Percentiles rank a stretch among this genome's conserved stretches.
Conservation (phyloP, 345 rosid species). For the Brassica cretica region DNA sequence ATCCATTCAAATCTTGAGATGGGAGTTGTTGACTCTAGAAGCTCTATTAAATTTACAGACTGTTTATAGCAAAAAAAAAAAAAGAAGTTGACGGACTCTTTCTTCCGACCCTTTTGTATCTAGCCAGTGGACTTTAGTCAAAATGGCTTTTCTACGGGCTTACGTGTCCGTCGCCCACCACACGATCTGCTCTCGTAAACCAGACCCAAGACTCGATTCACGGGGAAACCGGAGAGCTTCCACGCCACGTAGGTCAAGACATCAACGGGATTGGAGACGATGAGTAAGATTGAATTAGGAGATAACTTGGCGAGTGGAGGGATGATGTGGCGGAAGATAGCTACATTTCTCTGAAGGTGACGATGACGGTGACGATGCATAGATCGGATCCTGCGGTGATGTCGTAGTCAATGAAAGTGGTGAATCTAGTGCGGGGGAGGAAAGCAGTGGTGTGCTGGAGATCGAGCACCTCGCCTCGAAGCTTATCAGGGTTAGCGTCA, state of each 20-base stretch:
- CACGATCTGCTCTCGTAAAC: not conserved
- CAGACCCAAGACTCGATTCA: constrained; percentile 79
- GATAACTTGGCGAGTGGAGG: constrained; percentile 72
- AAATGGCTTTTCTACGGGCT: not conserved
- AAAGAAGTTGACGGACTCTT: too few species aligned
- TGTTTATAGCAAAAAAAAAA: too few species aligned
- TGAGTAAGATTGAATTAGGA: constrained; percentile 62
- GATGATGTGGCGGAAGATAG: constrained; percentile 61
- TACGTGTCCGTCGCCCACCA: not conserved
- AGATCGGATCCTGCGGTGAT: constrained; percentile 78
- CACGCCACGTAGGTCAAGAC: constrained; percentile 79
- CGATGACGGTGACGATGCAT: constrained; percentile 78
- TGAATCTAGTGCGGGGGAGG: constrained; percentile 82
- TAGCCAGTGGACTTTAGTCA: not conserved
- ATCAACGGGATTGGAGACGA: constrained; percentile 92
- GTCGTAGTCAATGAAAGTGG: constrained; percentile 65
- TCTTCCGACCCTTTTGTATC: too few species aligned
- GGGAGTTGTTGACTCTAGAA: too few species aligned
- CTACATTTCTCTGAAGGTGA: constrained; percentile 79
- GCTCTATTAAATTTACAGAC: too few species aligned
- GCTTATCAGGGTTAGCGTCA: constrained; percentile 62
- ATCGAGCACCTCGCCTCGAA: constrained; percentile 95
- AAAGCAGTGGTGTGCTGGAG: constrained; percentile 98
- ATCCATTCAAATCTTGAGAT: too few species aligned
- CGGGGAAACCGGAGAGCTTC: constrained; percentile 82